Evolutionary conservation across 257 asterid species (phyloP).

Genomic region (Solanum pinnatisectum): DNA sequence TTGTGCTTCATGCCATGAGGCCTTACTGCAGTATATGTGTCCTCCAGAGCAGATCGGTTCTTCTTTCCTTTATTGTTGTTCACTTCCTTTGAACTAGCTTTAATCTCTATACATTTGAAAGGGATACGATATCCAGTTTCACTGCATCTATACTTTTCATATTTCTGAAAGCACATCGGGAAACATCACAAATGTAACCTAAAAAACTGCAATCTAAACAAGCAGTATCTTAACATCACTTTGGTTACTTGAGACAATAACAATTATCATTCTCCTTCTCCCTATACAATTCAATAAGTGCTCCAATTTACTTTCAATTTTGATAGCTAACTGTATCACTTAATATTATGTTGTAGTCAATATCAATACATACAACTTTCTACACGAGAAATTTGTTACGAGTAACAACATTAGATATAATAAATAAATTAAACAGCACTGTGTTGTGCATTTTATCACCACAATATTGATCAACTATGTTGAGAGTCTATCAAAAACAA

Average conservation of each 20-base stretch:
- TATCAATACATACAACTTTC: not conserved
- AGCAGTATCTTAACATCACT: not conserved
- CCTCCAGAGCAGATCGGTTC: slow-evolving; percentile 56
- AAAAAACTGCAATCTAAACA: not conserved
- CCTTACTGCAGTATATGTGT: slow-evolving; percentile 12
- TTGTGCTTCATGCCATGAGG: slow-evolving; percentile 2
- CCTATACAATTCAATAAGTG: not conserved
- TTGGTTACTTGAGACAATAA: not conserved
- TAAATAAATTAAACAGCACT: not conserved
- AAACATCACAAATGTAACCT: not conserved
- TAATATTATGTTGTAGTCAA: not conserved
- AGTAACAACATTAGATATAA: not conserved
- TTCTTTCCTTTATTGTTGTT: slow-evolving; percentile 23
- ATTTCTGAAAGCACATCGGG: slow-evolving; percentile 34
- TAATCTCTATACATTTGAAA: slow-evolving; percentile 56
- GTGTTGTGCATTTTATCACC: not conserved
- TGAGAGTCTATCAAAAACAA: not conserved
- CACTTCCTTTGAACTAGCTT: slow-evolving; percentile 29
- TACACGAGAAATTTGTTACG: not conserved
- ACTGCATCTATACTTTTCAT: slow-evolving; percentile 71
- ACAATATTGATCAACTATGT: not conserved
- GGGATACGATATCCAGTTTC: slow-evolving; percentile 98
- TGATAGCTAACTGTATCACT: not conserved
- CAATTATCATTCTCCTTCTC: not conserved
- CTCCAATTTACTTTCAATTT: not conserved